Percentiles rank a stretch among this genome's conserved stretches.
phyloP scores from a whole-genome alignment of 495 filamentous ascomycete species.

The Aspergillus saccharolyticus region DNA sequence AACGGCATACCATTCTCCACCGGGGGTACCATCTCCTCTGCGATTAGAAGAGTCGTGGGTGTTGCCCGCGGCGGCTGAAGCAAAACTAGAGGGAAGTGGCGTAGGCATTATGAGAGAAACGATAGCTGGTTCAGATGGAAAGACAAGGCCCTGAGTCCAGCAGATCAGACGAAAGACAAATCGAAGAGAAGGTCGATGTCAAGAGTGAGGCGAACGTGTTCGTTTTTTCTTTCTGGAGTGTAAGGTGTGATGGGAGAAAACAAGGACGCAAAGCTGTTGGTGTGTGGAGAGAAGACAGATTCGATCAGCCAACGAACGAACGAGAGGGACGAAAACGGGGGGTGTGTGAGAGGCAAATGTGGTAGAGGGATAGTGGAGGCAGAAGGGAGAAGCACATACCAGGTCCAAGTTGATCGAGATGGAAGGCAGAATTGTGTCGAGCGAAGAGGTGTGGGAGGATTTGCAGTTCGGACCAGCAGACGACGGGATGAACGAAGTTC shows the following conservation, averaged over 20 bases:
- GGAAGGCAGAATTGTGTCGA: not conserved
- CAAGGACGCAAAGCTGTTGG: conserved; percentile 1
- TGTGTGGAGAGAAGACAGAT: not conserved
- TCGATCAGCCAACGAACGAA: not conserved
- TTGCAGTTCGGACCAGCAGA: conserved; percentile 15
- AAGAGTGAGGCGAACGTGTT: conserved; percentile 1
- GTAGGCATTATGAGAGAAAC: conserved; percentile 56
- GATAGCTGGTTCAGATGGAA: conserved; percentile 12
- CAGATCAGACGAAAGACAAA: conserved; percentile 5
- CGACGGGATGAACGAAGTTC: conserved; percentile 24
- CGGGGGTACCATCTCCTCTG: conserved; percentile 50
- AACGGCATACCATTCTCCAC: conserved; percentile 52
- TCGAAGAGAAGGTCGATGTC: not conserved
- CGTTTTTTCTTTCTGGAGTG: not conserved
- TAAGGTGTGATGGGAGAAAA: not conserved
- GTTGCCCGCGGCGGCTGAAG: conserved; percentile 75
- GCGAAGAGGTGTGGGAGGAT: conserved; percentile 8
- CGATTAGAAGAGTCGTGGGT: conserved; percentile 49
- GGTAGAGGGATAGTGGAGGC: not conserved
- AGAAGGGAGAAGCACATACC: conserved; percentile 3
- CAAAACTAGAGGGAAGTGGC: conserved; percentile 77
- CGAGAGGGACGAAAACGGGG: not conserved
- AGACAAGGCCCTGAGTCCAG: conserved; percentile 5
- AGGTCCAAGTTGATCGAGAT: not conserved
- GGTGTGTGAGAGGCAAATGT: not conserved